Evolutionary conservation across 1,139 yeast species (phyloP), one percentile per base, ranked within the genome.

Genomic region (Kodamaea ohmeri): DNA sequence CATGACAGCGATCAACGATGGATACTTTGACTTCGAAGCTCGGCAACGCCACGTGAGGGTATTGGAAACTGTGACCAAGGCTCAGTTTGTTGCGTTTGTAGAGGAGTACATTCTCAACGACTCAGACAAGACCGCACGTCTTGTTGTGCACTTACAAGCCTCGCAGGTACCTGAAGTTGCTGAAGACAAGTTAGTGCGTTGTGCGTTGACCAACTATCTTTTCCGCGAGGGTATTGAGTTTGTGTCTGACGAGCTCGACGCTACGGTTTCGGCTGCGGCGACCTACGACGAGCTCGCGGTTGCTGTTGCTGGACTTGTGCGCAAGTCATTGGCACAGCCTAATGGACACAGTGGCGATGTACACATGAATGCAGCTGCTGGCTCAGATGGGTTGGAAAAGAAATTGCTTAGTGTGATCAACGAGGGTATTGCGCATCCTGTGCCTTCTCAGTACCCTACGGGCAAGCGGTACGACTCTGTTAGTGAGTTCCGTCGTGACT

Each of bases 1-100:
- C 57, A 81, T 88, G 78, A 68, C 73, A 41, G 72, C 78, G 14
- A 83, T 92, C 40, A 73, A 76, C 27, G 73, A 78, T 41, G 97
- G 97, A 4, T 84, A 69, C 58, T 88, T 83, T 56, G 86, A 90
- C 56, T 92, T 89, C 60, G 63, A 70, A 31, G 67, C 72, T 35
- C 68, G 78, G 43, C 75, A 68, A 35, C 64, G 67, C 36, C 83
- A 83, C 43, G 89, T 85, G 8, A 70, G 70, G 31, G 50, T 75
- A 6, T 68, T 88, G 43, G 71, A 73, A 37, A 52, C 52, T 1
- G 59, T 89, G 37, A 67, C 80, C 20, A 75, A 80, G 53, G 55
- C 61, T 1, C 85, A 90, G 27, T 65, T 90, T 30, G 48, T 76
- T 17, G 65, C 67, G 1, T 80, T 82, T 51, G 87, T 71, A 57